phyloP scores from a whole-genome alignment of 2,329 filamentous ascomycete species.

The Annulohypoxylon truncatum region DNA sequence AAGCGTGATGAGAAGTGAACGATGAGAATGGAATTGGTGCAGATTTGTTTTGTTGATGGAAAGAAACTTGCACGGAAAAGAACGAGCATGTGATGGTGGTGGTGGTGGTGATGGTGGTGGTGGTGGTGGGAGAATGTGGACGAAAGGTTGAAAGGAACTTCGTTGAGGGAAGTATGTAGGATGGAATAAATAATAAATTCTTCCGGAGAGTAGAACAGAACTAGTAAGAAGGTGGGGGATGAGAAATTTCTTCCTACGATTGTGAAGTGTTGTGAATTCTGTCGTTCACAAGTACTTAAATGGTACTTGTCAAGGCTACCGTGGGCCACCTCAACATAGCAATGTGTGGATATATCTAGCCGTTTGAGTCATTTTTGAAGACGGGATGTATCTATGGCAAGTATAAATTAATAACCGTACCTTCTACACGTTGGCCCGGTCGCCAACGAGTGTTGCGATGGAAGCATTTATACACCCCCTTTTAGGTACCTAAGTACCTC shows the following conservation, averaged over 20 bases:
- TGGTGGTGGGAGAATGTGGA: too few species aligned
- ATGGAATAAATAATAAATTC: background rate
- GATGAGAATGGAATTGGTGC: background rate
- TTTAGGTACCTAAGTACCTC: background rate
- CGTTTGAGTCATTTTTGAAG: too few species aligned
- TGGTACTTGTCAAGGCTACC: background rate
- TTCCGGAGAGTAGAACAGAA: background rate
- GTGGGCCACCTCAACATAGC: background rate
- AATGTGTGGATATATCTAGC: background rate
- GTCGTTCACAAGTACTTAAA: background rate
- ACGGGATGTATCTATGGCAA: background rate
- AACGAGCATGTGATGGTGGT: background rate
- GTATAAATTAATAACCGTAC: background rate
- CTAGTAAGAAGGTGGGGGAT: background rate
- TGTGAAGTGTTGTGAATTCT: slow-evolving; percentile 9
- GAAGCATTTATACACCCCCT: background rate
- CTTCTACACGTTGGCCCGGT: background rate
- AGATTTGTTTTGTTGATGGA: background rate
- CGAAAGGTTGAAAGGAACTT: background rate
- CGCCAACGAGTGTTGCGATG: background rate
- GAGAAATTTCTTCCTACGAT: background rate
- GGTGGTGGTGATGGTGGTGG: too few species aligned
- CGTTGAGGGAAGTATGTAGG: background rate
- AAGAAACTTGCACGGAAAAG: background rate
- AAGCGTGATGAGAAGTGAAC: slow-evolving; percentile 4